Conservation (phyloP, 768 basidiomycete genomes). For the Pleurotus eryngii region DNA sequence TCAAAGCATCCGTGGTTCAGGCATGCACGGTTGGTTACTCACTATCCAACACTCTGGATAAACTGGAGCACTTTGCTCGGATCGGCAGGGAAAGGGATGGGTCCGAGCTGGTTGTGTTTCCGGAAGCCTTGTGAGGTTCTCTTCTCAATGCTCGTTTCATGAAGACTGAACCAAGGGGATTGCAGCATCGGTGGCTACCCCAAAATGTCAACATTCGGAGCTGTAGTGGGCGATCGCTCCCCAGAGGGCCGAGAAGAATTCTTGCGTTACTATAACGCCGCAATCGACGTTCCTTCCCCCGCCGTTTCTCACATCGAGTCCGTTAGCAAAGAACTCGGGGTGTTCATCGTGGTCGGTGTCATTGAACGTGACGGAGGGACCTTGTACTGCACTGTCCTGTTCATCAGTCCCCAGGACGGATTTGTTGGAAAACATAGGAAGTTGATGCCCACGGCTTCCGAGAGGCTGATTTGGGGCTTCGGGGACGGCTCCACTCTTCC, state of each 20-base stretch:
- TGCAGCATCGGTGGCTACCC: conserved; percentile 58
- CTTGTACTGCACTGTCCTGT: conserved; percentile 58
- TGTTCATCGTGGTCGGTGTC: conserved; percentile 59
- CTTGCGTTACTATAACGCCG: conserved; percentile 48
- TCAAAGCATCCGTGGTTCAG: conserved; percentile 53
- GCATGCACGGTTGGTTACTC: conserved; percentile 45
- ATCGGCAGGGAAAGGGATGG: conserved; percentile 44
- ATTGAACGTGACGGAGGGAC: conserved; percentile 60
- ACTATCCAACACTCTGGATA: conserved; percentile 43
- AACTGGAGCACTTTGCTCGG: conserved; percentile 43
- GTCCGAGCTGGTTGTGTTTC: conserved; percentile 50
- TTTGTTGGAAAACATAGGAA: conserved; percentile 63
- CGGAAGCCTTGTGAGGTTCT: conserved; percentile 50
- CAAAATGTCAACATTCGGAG: conserved; percentile 52
- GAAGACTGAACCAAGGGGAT: background rate
- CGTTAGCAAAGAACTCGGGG: conserved; percentile 42
- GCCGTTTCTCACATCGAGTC: conserved; percentile 43
- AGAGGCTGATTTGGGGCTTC: conserved; percentile 61
- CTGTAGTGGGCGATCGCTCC: conserved; percentile 45
- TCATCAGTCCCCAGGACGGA: conserved; percentile 50
- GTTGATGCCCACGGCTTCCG: conserved; percentile 57
- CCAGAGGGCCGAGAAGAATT: conserved; percentile 57
- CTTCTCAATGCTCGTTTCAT: background rate
- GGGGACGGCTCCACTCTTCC: conserved; percentile 55
- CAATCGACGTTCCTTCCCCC: conserved; percentile 55